Conservation (phyloP, 176 grass and related monocot species). For the Thalia dealbata region DNA sequence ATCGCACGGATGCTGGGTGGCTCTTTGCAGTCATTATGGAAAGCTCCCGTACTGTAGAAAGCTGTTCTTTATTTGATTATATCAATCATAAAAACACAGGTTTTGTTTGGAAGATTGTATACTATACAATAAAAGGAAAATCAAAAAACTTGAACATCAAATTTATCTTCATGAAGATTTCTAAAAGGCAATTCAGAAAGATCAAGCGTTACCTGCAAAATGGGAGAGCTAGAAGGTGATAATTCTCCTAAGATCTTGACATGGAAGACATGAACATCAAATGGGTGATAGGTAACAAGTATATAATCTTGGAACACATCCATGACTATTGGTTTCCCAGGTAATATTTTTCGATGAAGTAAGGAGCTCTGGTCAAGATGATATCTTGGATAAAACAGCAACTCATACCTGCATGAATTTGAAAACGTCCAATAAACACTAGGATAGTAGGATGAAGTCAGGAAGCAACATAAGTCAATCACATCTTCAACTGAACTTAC, state of each 20-base stretch:
- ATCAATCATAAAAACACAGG: neutral
- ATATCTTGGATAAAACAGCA: slow-evolving; percentile 97
- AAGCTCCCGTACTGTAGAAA: slow-evolving; percentile 90
- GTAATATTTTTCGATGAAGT: slow-evolving; percentile 69
- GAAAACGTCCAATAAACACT: neutral
- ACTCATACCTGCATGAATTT: slow-evolving; percentile 62
- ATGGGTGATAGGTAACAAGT: slow-evolving; percentile 91
- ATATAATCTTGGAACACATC: slow-evolving; percentile 88
- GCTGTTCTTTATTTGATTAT: slow-evolving; percentile 41
- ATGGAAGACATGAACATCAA: slow-evolving; percentile 99
- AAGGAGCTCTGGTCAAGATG: slow-evolving; percentile 97
- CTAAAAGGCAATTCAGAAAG: neutral
- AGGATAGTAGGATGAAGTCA: neutral
- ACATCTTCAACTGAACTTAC: neutral
- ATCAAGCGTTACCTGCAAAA: slow-evolving; percentile 57
- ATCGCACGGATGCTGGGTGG: slow-evolving; percentile 82
- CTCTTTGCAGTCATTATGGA: slow-evolving; percentile 97
- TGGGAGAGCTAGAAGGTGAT: slow-evolving; percentile 61
- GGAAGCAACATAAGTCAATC: neutral
- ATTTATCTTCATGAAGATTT: neutral
- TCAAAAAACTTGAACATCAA: too few species aligned
- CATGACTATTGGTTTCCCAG: slow-evolving; percentile 92
- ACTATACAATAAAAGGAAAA: neutral
- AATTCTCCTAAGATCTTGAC: slow-evolving; percentile 76
- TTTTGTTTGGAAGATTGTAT: neutral